Base-by-base conservation (phyloP, 2,329 filamentous ascomycete species). In the Phialophora expanda region DNA sequence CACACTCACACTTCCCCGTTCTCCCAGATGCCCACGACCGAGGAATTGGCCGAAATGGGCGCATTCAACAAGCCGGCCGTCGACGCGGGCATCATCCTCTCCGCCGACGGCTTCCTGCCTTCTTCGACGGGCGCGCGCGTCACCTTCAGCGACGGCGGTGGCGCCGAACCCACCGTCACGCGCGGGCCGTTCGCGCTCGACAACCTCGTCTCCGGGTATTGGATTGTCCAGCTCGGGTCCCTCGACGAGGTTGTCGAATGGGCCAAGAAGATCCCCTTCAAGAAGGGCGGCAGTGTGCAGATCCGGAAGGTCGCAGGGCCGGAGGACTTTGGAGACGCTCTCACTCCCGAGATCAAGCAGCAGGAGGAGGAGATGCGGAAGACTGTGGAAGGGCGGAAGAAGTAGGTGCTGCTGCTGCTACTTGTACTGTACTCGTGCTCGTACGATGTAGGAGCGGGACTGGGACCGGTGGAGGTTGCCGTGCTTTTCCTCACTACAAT, bases 221-320 rank as follows among this genome's bases (percentile, higher is more conserved):
- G 46, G 46, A 9, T 50, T 3, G 20, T 50, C 20, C n/a, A 50
- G 46, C 20, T 50, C 12, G 46, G 22, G 20, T 50, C 46, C 20
- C 0, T 50, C 4, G 46, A 50, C 46, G 46, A 50, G 46, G 46
- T 7, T 20, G 22, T 50, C 22, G 46, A 50, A n/a, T 50, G n/a
- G 20, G 46, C 46, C 8, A 20, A 50, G 46, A 26, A 26, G 46
- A 26, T 50, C 22, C 46, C 46, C 46, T 50, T 50, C 8, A 50
- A 50, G n/a, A 50, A 50, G 46, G 46, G 22, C 12, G 46, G 46
- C 8, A 50, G n/a, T 20, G 46, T 50, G 46, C 12, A 50, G 46
- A 26, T 50, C 9, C 46, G 46, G 0, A 12, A 11, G n/a, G 46
- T 50, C 22, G 46, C 46, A 20, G 46, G 46, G 46, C 46, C 46